Base-by-base conservation (phyloP, 208 protist species). In the Naegleria lovaniensis region DNA sequence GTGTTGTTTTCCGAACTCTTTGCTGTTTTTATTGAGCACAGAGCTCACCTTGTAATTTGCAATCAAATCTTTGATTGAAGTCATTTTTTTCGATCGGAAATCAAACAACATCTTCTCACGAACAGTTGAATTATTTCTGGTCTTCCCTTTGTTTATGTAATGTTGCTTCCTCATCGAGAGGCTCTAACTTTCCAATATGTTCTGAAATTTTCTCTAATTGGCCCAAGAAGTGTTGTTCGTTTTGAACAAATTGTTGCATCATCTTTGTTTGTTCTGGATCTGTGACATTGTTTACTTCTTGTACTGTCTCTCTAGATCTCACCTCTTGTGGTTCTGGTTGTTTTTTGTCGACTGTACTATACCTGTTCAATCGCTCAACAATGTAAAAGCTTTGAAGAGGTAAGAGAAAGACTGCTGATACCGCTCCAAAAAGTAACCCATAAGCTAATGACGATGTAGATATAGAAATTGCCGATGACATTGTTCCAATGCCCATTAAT, bases 21-120 rank as follows among this genome's bases (percentile, higher is more conserved):
- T 92, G 16, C 25, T 88, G 36, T 93, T 83, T 48, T 93, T 93
- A 79, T 93, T 93, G 22, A 93, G 55, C 22, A 93, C 92, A 4
- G 91, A 93, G 48, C 90, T 93, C 25, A 93, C 92, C n/a, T 79
- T 79, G 25, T 36, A 79, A 79, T 33, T 79, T 9, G 67, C 16
- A 36, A 79, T 79, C 7, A 33, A 36, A 36, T 29, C 16, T 36
- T 36, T n/a, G n/a, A 79, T 79, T 29, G 67, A 79, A 79, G 67
- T 4, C 67, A 79, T 79, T 79, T 79, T 79, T 79, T 67, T 67
- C 51, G 15, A 58, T 58, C 15, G 51, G 5, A 58, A 58, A 58
- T 19, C 15, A 19, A 19, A 58, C 51, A 58, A 58, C 5, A 58
- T 19, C 51, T 58, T 58, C 15, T 5, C 15, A n/a, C 19, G n/a